Evolutionary conservation across 495 filamentous ascomycete species (phyloP), one percentile per base, ranked within the genome.

Genomic region (Neurospora africana): DNA sequence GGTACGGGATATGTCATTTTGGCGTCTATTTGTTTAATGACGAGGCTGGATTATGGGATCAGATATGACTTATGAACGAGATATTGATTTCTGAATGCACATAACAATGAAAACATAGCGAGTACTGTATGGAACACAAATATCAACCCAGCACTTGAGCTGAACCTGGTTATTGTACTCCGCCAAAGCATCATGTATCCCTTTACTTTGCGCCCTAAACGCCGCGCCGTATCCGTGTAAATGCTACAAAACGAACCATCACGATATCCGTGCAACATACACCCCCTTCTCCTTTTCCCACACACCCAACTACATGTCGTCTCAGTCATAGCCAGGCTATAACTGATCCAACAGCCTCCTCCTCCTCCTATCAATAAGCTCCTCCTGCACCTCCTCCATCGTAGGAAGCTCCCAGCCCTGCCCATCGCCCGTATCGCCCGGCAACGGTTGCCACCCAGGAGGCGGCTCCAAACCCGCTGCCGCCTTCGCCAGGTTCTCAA

Each of bases 311-410:
- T 17, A 3, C 37, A 23, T 27, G 1, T 5, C n/a, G 21, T 44
- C 6, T 17, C 53, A 61, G 53, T 4, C 53, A 19, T 61, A 21
- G 41, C 37, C 67, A 58, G n/a, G 36, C 68, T 77, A 80, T 58
- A 83, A 72, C 73, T 85, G 82, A 68, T 97, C 93, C 78, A 99
- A 80, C 70, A 99, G 83, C 76, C 89, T 90, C 80, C 89, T 85
- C 77, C 91, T 89, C 81, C 94, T 89, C 81, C 94, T 87, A 77
- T 98, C 94, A 37, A 99, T 85, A 71, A 99, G 83, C 81, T 98
- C 95, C 79, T 95, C 90, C 81, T 94, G 90, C 23, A 98, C 95
- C 78, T 99, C 96, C 10, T 97, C 94, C 70, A 90, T 76, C 36
- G 89, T 92, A 8, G 95, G 95, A 71, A 98, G 81, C 77, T 88